Evolutionary conservation across 2,329 filamentous ascomycete genomes (phyloP), one percentile per base, ranked within the genome.

Genomic region (Calonectria pteridis): DNA sequence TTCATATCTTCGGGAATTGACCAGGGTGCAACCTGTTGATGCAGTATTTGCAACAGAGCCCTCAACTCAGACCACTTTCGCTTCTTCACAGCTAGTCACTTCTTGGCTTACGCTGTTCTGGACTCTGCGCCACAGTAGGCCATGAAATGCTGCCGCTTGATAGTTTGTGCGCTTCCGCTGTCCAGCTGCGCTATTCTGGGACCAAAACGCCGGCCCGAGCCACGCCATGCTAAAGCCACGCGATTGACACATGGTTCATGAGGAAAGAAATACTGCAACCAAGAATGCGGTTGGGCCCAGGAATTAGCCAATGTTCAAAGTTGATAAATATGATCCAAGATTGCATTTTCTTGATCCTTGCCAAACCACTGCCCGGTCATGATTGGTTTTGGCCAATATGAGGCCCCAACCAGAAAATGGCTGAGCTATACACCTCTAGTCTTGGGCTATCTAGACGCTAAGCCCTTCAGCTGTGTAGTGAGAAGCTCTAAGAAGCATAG

Each of bases 341-440:
- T 46, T 23, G 9, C n/a, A 2, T 46, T 23, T 46, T 13, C 23
- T 46, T 13, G 10, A 23, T 23, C 2, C 4, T 13, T 4, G 6
- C 2, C 10, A 46, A 20, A 23, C 3, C 23, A n/a, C 10, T 0
- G 2, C 43, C 13, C 3, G 4, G n/a, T 13, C 9, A 20, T 1
- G 4, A 23, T 23, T 23, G 20, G 1, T 9, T 9, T 23, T n/a
- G n/a, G 23, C 4, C 43, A 6, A 46, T 13, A 46, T 6, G 1
- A 23, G 4, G 28, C 0, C 26, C 28, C 0, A 16, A 16, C 5
- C 3, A 16, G 4, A 29, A 20, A 53, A 31, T 53, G 7, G 16
- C 16, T 10, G 3, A 9, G 4, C 16, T 11, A 20, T n/a, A 1
- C 11, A 14, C 16, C 6, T 7, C 50, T 53, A 20, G 26, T 20